phyloP scores from a whole-genome alignment of 2,329 filamentous ascomycete species.

The Colletotrichum cereale region DNA sequence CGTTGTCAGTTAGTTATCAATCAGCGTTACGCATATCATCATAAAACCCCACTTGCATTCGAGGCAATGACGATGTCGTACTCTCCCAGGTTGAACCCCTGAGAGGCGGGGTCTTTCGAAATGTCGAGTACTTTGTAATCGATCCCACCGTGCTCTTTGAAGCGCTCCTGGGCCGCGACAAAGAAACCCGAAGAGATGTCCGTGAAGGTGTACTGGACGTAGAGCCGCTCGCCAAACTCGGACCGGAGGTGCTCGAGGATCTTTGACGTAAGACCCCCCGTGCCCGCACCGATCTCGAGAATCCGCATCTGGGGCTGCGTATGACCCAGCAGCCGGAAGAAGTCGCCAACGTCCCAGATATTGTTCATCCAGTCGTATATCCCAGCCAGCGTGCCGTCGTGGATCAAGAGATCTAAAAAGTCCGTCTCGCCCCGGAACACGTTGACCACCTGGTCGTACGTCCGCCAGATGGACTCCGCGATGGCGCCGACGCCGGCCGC shows the following conservation, averaged over 20 bases:
- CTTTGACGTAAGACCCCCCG: slow-evolving; percentile 25
- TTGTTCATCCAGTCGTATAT: slow-evolving; percentile 36
- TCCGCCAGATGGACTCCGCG: too few species aligned
- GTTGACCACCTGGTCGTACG: too few species aligned
- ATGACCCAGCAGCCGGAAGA: slow-evolving; percentile 1
- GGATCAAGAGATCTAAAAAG: slow-evolving; percentile 15
- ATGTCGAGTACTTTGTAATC: slow-evolving; percentile 43
- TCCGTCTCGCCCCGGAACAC: too few species aligned
- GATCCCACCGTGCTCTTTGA: background rate
- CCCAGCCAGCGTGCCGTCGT: slow-evolving; percentile 12
- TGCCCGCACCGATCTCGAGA: slow-evolving; percentile 35
- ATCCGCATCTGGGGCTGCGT: slow-evolving; percentile 50
- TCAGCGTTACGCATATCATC: too few species aligned
- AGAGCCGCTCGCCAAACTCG: slow-evolving; percentile 18
- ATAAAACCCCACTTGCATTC: too few species aligned
- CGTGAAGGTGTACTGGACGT: slow-evolving; percentile 44
- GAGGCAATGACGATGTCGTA: slow-evolving; percentile 47
- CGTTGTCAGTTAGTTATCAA: too few species aligned
- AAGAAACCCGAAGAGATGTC: slow-evolving; percentile 45
- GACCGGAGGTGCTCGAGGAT: slow-evolving; percentile 28
- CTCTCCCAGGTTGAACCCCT: slow-evolving; percentile 48
- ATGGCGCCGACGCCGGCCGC: too few species aligned
- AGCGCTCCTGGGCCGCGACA: slow-evolving; percentile 33
- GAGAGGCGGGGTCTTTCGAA: slow-evolving; percentile 43
- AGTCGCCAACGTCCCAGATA: background rate